These are phyloP conservation scores for Debaryomyces castellii DNA, from an alignment of 805 yeast genomes.

Conservation along the genomic window DNA sequence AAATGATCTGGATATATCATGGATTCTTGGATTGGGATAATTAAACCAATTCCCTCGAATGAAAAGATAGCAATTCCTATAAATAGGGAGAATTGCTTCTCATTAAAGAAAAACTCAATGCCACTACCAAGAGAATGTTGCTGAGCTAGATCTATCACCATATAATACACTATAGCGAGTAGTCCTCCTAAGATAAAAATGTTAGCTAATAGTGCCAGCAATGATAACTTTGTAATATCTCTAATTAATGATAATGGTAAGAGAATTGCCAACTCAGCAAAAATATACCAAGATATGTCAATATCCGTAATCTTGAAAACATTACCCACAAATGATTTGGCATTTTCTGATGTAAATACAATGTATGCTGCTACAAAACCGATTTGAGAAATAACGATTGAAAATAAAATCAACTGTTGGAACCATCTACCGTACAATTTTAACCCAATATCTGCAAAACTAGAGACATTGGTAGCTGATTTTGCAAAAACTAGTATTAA, in stretches of 20 bases:
- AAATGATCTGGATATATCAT: conserved; percentile 75
- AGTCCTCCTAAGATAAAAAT: conserved; percentile 66
- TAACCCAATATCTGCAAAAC: conserved; percentile 78
- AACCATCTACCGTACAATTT: conserved; percentile 64
- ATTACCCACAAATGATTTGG: conserved; percentile 59
- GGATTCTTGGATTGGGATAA: conserved; percentile 79
- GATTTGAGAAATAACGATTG: conserved; percentile 69
- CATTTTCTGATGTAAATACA: conserved; percentile 73
- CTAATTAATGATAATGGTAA: conserved; percentile 71
- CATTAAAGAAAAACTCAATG: conserved; percentile 51
- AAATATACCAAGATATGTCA: conserved; percentile 43
- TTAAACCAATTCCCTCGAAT: conserved; percentile 83
- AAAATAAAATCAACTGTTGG: conserved; percentile 59
- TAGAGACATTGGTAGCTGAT: conserved; percentile 57
- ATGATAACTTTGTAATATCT: conserved; percentile 71
- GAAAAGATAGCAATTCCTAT: conserved; percentile 86
- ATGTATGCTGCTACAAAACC: conserved; percentile 83
- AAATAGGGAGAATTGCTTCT: conserved; percentile 63
- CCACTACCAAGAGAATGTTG: conserved; percentile 49
- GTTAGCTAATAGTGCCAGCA: conserved; percentile 73
- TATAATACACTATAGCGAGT: conserved; percentile 59
- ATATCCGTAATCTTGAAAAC: conserved; percentile 45
- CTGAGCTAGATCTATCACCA: conserved; percentile 44
- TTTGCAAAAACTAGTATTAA: conserved; percentile 61
- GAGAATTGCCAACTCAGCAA: conserved; percentile 55